A percentile compares a stretch with the other conserved stretches of the same genome.
phyloP scores from a whole-genome alignment of 2,329 filamentous ascomycete genomes.

The Cladosporium sp. region DNA sequence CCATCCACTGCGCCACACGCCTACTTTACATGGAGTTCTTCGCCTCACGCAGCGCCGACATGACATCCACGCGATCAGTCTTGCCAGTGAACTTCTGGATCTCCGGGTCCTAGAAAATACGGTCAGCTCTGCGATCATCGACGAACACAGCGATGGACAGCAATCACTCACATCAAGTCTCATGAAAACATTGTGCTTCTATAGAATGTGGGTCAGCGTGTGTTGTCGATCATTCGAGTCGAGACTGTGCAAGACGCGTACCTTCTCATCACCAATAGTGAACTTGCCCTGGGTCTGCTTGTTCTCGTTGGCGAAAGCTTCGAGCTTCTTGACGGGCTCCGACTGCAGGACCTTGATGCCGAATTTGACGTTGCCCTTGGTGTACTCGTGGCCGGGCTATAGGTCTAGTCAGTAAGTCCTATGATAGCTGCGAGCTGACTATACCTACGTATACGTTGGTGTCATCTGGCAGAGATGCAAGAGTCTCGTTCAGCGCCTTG shows the following conservation, averaged over 20 bases:
- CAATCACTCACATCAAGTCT: conserved; percentile 66
- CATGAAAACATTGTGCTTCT: conserved; percentile 98
- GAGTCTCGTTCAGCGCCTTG: conserved; percentile 81
- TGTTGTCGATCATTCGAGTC: neutral
- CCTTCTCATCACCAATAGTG: conserved; percentile 97
- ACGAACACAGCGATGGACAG: neutral
- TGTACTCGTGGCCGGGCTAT: conserved; percentile 94
- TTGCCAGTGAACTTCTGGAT: conserved; percentile 83
- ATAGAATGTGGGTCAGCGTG: conserved; percentile 9
- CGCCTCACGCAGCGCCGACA: conserved; percentile 82
- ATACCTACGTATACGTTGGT: conserved; percentile 79
- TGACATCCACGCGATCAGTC: conserved; percentile 77
- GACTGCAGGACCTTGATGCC: conserved; percentile 72
- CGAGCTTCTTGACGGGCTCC: conserved; percentile 73
- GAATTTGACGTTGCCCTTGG: conserved; percentile 94
- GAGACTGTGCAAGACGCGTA: conserved; percentile 38
- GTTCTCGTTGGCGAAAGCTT: conserved; percentile 75
- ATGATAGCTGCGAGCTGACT: neutral
- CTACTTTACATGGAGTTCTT: conserved; percentile 62
- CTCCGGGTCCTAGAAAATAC: conserved; percentile 66
- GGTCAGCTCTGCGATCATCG: neutral
- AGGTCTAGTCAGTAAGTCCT: neutral
- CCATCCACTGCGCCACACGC: neutral
- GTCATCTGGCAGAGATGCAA: conserved; percentile 80
- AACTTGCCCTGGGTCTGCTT: conserved; percentile 91